Conservation (phyloP, 2,329 filamentous ascomycete species). For the Fusarium verrucosum region DNA sequence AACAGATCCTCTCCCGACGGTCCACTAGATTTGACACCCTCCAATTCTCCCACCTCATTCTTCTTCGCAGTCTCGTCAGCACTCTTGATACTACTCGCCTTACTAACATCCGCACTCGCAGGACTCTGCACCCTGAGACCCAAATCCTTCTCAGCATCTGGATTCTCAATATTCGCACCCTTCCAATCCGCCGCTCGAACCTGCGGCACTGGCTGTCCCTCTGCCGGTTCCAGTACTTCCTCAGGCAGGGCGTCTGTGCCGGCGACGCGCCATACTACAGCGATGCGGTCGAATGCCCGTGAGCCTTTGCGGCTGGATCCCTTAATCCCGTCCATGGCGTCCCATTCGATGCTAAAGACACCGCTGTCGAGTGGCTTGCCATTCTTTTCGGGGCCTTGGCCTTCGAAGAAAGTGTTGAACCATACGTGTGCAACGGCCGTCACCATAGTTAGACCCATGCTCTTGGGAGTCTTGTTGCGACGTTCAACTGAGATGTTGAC, state of each 20-base stretch:
- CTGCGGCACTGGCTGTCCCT: constrained; percentile 75
- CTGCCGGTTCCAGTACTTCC: constrained; percentile 67
- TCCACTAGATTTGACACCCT: constrained; percentile 51
- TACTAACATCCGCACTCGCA: constrained; percentile 72
- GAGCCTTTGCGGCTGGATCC: constrained; percentile 85
- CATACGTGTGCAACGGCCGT: constrained; percentile 94
- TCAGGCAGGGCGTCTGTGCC: constrained; percentile 42
- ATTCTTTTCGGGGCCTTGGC: constrained; percentile 73
- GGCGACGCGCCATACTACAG: constrained; percentile 80
- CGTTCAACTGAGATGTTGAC: constrained; percentile 91
- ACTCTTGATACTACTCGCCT: constrained; percentile 73
- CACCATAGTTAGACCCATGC: constrained; percentile 86
- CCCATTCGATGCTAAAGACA: constrained; percentile 67
- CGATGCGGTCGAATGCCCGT: constrained; percentile 80
- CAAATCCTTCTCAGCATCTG: constrained; percentile 65
- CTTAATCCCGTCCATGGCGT: constrained; percentile 91
- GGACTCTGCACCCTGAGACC: constrained; percentile 73
- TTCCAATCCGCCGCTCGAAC: constrained; percentile 79
- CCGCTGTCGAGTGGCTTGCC: constrained; percentile 74
- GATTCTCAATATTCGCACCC: constrained; percentile 59
- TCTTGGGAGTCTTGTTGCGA: constrained; percentile 79
- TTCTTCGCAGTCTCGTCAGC: constrained; percentile 26
- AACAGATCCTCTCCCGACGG: constrained; percentile 49
- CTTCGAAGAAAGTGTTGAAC: constrained; percentile 97
- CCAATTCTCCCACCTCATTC: constrained; percentile 39